Conservation (phyloP, 768 basidiomycete genomes). For the Podaxis sp. region DNA sequence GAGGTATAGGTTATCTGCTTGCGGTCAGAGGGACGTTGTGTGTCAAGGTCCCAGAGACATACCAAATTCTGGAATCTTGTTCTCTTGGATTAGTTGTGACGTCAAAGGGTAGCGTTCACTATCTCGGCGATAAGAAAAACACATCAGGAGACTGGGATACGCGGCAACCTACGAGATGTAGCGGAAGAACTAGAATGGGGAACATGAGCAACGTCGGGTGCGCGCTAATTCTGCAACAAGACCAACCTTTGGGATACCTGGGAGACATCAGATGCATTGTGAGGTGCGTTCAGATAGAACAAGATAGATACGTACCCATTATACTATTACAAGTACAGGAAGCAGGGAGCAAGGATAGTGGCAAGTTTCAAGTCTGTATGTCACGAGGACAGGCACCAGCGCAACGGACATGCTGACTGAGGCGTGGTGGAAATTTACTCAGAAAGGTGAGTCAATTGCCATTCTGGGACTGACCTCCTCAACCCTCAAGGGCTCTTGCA, state of each 20-base stretch:
- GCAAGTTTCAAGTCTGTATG: slow-evolving; percentile 8
- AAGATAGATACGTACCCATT: slow-evolving; percentile 9
- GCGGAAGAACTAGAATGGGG: slow-evolving; percentile 79
- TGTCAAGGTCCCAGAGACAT: slow-evolving; percentile 19
- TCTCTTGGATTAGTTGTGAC: slow-evolving; percentile 96
- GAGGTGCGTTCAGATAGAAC: background rate
- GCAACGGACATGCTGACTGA: background rate
- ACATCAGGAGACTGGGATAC: background rate
- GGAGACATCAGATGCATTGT: background rate
- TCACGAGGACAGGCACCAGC: slow-evolving; percentile 6
- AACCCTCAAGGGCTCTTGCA: background rate
- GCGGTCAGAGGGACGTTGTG: slow-evolving; percentile 14
- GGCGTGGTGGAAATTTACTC: background rate
- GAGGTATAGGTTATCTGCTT: slow-evolving; percentile 81
- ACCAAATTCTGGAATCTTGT: slow-evolving; percentile 99
- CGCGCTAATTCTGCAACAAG: background rate
- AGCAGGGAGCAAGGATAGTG: slow-evolving; percentile 11
- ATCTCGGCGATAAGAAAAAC: background rate
- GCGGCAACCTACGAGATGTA: slow-evolving; percentile 77
- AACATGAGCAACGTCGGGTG: background rate
- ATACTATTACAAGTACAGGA: slow-evolving; percentile 11
- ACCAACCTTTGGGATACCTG: slow-evolving; percentile 68
- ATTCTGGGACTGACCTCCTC: background rate
- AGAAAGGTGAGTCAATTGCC: background rate
- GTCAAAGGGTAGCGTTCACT: slow-evolving; percentile 98